Conservation (phyloP, 2,329 filamentous ascomycete genomes). For the Ophiostoma piceae region DNA sequence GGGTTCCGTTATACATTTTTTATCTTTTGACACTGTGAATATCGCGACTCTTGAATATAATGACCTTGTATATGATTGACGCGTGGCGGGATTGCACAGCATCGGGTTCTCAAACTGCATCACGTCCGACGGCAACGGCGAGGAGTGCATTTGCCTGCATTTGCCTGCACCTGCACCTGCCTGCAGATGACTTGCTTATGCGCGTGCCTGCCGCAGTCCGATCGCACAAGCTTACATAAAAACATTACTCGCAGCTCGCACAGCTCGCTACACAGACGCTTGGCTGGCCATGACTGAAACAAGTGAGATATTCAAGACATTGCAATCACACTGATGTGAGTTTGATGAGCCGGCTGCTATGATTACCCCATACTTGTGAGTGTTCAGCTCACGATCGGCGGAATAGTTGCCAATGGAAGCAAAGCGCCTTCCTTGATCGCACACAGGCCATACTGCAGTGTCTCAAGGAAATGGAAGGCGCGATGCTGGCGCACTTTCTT, state of each 20-base stretch:
- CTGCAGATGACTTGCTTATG: no score
- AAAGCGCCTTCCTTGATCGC: background rate
- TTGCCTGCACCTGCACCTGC: background rate
- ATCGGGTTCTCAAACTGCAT: background rate
- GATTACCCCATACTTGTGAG: background rate
- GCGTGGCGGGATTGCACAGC: background rate
- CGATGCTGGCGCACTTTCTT: background rate
- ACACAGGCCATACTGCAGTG: background rate
- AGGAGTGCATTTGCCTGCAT: background rate
- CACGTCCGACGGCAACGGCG: background rate
- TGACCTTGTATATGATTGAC: background rate
- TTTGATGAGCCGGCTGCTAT: background rate
- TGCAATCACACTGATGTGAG: background rate
- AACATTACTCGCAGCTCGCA: background rate
- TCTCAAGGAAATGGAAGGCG: background rate
- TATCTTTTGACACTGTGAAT: no score
- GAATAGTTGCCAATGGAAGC: no score
- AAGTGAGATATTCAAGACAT: background rate
- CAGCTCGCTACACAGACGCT: background rate
- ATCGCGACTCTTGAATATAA: no score
- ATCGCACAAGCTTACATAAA: background rate
- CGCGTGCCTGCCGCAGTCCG: background rate
- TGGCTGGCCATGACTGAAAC: background rate
- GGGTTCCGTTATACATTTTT: background rate
- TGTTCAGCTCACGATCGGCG: background rate